Base-by-base conservation (phyloP, 2,329 filamentous ascomycete genomes). In the Rhynchosporium agropyri region DNA sequence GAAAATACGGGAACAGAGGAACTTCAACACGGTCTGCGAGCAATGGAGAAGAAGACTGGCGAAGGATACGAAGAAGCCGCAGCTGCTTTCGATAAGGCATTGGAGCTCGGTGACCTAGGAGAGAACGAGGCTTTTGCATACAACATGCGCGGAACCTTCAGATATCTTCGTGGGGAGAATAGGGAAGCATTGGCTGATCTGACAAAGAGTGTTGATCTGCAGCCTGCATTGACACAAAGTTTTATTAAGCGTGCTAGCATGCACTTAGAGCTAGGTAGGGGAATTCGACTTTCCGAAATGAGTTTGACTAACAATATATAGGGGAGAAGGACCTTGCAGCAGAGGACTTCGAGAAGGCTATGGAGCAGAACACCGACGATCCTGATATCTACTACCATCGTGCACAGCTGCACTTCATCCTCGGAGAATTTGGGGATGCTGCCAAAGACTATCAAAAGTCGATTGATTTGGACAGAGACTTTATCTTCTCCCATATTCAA, bases 401-500 rank as follows among this genome's bases (percentile, higher is more conserved):
- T 67, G 95, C 95, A 13, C 95, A 99, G 79, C 87, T 98, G 28
- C 93, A 97, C 81, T 99, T 99, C 80, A 98, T 99, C 78, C 91
- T 97, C 72, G 88, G 89, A 62, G 94, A 98, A 76, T 96, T 96
- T 71, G 87, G 89, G 61, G 91, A 96, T 70, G 95, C 95, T 4
- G 93, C 95, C 64, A 97, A 96, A 81, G 95, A 99, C 80, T 99
- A 99, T 81, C 95, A 99, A 77, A 97, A 96, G 80, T 98, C 95
- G 2, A 99, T 99, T 73, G 95, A 99, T 72, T 85, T 99, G 36
- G 95, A 99, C 81, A 85, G 87, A 71, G 88, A 91, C 70, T 99
- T 99, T 79, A 99, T 99, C 80, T 99, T 97, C 84, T 98, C 94
- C 7, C 95, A 99, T 80, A 99, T 99, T 74, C 95, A 99, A 79